These are phyloP conservation scores for Cicer bijugum DNA, from an alignment of 306 rosid genomes.

Conservation along the genomic window DNA sequence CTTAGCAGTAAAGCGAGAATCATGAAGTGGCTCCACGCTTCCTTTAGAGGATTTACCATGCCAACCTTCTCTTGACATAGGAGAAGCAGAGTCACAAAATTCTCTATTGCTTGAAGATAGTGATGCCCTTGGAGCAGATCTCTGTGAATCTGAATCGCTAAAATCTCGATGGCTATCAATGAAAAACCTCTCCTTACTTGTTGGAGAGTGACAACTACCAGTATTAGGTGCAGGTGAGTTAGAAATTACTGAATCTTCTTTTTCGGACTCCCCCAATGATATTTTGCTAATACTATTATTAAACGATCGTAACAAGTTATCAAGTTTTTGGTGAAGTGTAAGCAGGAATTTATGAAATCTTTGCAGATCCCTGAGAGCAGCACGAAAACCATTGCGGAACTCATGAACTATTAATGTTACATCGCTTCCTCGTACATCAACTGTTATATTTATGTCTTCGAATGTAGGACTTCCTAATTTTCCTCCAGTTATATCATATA, in stretches of 20 bases:
- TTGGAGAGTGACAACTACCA: conserved; percentile 54
- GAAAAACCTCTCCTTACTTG: conserved; percentile 59
- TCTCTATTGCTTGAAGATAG: conserved; percentile 63
- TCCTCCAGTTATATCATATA: conserved; percentile 83
- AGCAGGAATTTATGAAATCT: conserved; percentile 83
- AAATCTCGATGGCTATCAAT: conserved; percentile 66
- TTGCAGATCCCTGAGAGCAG: conserved; percentile 88
- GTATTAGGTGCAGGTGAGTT: conserved; percentile 62
- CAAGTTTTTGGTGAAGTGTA: conserved; percentile 85
- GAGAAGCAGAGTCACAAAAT: conserved; percentile 60
- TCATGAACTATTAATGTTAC: conserved; percentile 59
- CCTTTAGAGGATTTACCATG: conserved; percentile 75
- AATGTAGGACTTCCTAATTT: conserved; percentile 66
- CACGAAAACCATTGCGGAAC: conserved; percentile 83
- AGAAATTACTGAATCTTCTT: conserved; percentile 63
- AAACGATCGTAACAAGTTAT: conserved; percentile 67
- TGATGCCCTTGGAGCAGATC: conserved; percentile 67
- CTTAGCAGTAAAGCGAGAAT: conserved; percentile 81
- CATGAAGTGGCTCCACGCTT: conserved; percentile 64
- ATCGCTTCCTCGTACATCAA: conserved; percentile 50
- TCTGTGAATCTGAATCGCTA: conserved; percentile 68
- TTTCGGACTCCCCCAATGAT: conserved; percentile 70
- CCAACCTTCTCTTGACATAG: conserved; percentile 73
- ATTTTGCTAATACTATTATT: conserved; percentile 65
- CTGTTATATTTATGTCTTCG: conserved; percentile 48